Conservation (phyloP, 2,329 filamentous ascomycete genomes). For the Metarhizium rileyi region DNA sequence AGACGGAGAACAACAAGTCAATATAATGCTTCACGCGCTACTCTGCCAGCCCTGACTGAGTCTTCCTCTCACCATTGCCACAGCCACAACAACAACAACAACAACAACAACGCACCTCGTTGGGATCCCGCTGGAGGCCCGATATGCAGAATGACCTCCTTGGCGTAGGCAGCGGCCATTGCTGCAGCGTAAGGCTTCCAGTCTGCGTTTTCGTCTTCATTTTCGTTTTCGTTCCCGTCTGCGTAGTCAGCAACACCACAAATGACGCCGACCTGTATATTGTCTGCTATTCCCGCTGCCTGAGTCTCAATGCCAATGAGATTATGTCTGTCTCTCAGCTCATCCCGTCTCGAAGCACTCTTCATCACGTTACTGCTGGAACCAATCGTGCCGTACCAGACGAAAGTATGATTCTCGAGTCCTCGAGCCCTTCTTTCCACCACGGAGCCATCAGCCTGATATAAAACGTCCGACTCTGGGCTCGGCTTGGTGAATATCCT, state of each 20-base stretch:
- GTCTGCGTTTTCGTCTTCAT: conserved; percentile 20
- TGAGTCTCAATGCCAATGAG: conserved; percentile 24
- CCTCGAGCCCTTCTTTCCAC: neutral
- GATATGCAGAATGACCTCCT: conserved; percentile 6
- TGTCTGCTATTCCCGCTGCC: conserved; percentile 20
- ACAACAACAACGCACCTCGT: neutral
- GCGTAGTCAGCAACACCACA: conserved; percentile 23
- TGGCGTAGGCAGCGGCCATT: conserved; percentile 21
- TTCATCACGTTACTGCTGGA: conserved; percentile 14
- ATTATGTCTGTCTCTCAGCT: conserved; percentile 15
- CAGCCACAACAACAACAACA: too few relatives aligned
- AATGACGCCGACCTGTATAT: conserved; percentile 19
- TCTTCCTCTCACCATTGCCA: too few relatives aligned
- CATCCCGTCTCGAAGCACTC: conserved; percentile 14
- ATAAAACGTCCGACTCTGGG: neutral
- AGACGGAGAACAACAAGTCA: neutral
- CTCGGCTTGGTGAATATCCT: neutral
- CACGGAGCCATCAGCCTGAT: neutral
- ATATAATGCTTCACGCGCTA: too few relatives aligned
- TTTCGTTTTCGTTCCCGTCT: conserved; percentile 21
- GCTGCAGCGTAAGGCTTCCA: conserved; percentile 25
- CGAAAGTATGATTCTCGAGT: neutral
- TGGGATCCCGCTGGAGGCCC: neutral
- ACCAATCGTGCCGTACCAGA: neutral
- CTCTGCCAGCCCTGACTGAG: neutral